phyloP scores from a whole-genome alignment of 2,329 filamentous ascomycete genomes.

The Claviceps maximensis region DNA sequence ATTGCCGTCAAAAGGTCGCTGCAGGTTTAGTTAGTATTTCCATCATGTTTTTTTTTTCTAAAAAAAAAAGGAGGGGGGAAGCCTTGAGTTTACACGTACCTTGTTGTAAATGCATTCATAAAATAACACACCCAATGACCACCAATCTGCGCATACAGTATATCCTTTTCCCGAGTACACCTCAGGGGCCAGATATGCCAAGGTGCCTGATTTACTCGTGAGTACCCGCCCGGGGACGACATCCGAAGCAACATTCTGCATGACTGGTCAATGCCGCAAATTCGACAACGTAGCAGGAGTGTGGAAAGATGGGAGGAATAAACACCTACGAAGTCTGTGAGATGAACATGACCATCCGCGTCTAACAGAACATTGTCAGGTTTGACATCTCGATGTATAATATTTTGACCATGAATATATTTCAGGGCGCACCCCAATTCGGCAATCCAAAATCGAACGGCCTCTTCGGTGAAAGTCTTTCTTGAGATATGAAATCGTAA shows the following conservation, averaged over 20 bases:
- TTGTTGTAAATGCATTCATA: conserved; percentile 99
- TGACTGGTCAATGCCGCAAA: conserved; percentile 8
- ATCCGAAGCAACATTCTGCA: conserved; percentile 89
- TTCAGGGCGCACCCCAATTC: conserved; percentile 82
- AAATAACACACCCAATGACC: conserved; percentile 95
- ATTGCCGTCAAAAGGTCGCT: conserved; percentile 88
- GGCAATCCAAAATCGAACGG: conserved; percentile 92
- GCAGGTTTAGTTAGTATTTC: too few species aligned
- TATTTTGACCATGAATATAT: conserved; percentile 75
- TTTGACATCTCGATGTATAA: conserved; percentile 85
- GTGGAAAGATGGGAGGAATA: neutral
- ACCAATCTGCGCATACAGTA: conserved; percentile 87
- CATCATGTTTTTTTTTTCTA: too few species aligned
- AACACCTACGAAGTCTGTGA: conserved; percentile 81
- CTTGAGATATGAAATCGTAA: conserved; percentile 94
- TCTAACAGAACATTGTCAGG: conserved; percentile 85
- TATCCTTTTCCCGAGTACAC: conserved; percentile 89
- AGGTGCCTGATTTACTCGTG: conserved; percentile 90
- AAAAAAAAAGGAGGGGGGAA: too few species aligned
- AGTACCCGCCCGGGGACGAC: conserved; percentile 69
- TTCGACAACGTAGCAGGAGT: neutral
- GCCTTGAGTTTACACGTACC: conserved; percentile 33
- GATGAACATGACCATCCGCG: conserved; percentile 83
- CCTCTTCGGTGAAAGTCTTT: conserved; percentile 96
- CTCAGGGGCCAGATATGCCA: conserved; percentile 91